phyloP scores from a whole-genome alignment of 352 stramenopile species.

The Pythium aristosporum region DNA sequence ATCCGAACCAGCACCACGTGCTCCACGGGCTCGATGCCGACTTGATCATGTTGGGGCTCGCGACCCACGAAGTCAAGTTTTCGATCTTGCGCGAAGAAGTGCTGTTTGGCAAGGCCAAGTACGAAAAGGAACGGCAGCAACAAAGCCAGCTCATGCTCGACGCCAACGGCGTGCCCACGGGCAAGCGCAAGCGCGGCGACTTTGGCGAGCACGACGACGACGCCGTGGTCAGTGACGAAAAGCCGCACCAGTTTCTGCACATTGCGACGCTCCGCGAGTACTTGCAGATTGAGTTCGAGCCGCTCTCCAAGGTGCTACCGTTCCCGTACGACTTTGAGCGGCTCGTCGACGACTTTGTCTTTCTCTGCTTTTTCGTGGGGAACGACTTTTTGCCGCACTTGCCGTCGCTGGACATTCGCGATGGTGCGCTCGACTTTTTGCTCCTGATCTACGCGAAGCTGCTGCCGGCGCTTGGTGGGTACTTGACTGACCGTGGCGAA shows the following conservation, averaged over 20 bases:
- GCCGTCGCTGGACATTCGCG: conserved; percentile 97
- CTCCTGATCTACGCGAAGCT: conserved; percentile 96
- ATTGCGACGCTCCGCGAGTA: conserved; percentile 95
- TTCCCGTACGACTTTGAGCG: conserved; percentile 97
- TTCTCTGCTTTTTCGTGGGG: conserved; percentile 99
- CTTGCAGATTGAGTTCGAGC: conserved; percentile 92
- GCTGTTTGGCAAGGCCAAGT: conserved; percentile 84
- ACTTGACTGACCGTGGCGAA: conserved; percentile 94
- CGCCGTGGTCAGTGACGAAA: conserved; percentile 83
- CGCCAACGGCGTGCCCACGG: conserved; percentile 60
- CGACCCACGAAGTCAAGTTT: conserved; percentile 99
- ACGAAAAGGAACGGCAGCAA: conserved; percentile 67
- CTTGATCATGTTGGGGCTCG: conserved; percentile 99
- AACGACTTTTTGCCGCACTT: conserved; percentile 99
- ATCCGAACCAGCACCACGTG: conserved; percentile 97
- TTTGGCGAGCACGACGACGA: conserved; percentile 83
- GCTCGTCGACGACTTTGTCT: conserved; percentile 99
- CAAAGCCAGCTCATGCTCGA: conserved; percentile 65
- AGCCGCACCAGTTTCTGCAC: conserved; percentile 93
- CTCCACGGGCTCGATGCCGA: conserved; percentile 98
- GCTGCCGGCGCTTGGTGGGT: conserved; percentile 86
- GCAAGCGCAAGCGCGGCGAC: conserved; percentile 78
- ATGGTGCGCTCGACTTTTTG: conserved; percentile 97
- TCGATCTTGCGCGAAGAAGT: conserved; percentile 97
- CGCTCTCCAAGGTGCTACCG: conserved; percentile 69